Base-by-base conservation (phyloP, 2,329 filamentous ascomycete species). In the Colletotrichum sp. region DNA sequence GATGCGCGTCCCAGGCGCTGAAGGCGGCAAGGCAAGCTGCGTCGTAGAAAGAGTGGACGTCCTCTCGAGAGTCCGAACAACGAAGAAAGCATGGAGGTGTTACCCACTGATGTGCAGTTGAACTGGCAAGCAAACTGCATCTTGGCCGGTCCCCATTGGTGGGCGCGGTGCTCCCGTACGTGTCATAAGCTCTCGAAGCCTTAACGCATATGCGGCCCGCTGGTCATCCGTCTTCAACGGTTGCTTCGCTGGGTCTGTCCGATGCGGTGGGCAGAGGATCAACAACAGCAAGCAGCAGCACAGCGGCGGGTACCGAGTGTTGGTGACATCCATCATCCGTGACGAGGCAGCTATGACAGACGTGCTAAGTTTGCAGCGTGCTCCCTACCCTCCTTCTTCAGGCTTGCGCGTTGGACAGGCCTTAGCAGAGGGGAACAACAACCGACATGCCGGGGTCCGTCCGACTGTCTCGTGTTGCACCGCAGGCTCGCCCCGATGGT, bases 351-450 rank as follows among this genome's bases (percentile, higher is more conserved):
- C 34, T 22, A 49, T 64, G 67, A 64, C 67, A 32, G 32, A 69
- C 19, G 39, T 64, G 57, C 70, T 57, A 73, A 66, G 25, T 64
- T 66, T 49, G 59, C 71, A 74, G 71, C 71, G 61, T 22, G 70
- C 44, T 73, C 73, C 73, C 63, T 73, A 64, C 64, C 62, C 25
- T 27, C 15, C 11, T 29, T 27, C 8, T 5, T 25, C 25, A 19
- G 64, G 57, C 25, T n/a, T 69, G 36, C 62, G 39, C 36, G 63
- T 34, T 32, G 39, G 34, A 29, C 68, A 22, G 29, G 49, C 65
- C n/a, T 39, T 30, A 57, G 36, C 15, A 63, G 39, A 62, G 68
- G 25, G 25, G 39, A 63, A 57, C 11, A 32, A 55, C 30, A 39
- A 62, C 27, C 63, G 25, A n/a, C 63, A 27, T 64, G 55, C 25